These are phyloP conservation scores for Magnusiomyces paraingens DNA, from an alignment of 1,139 yeast species.

Conservation along the genomic window DNA sequence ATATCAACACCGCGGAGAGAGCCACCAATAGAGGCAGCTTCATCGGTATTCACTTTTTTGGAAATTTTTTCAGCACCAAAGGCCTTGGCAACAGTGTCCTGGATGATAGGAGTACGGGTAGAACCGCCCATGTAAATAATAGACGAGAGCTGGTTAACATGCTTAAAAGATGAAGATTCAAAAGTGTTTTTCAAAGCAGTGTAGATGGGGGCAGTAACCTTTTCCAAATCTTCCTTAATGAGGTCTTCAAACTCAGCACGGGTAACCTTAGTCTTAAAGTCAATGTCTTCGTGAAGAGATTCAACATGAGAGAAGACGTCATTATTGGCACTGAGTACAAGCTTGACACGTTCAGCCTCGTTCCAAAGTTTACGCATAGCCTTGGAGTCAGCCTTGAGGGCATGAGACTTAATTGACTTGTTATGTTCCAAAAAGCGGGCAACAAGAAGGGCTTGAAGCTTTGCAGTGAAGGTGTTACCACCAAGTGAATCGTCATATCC, in stretches of 20 bases:
- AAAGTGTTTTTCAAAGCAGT: conserved; percentile 40
- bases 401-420: conserved; percentile 18
- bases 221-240: conserved; percentile 38
- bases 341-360: conserved; percentile 82
- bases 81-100: conserved; percentile 45
- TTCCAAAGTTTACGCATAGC: conserved; percentile 65
- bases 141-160: conserved; percentile 17
- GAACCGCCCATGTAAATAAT: conserved; percentile 88
- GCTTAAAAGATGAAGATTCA: conserved; percentile 19
- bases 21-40: conserved; percentile 86
- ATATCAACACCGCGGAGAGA: conserved; percentile 70
- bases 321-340: conserved; percentile 75
- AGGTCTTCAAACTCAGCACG: conserved; percentile 73
- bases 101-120: conserved; percentile 84
- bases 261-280: conserved; percentile 58
- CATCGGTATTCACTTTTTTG: conserved; percentile 94
- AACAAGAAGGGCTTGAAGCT: conserved; percentile 54
- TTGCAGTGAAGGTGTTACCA: conserved; percentile 65
- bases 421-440: conserved; percentile 44
- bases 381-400: conserved; percentile 46
- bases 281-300: conserved; percentile 53
- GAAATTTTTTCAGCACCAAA: conserved; percentile 41
- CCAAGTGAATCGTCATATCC: conserved; percentile 64
- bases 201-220: conserved; percentile 50
- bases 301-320: conserved; percentile 74